phyloP scores from a whole-genome alignment of 116 monocot species.

The Papilionanthe hybrid region DNA sequence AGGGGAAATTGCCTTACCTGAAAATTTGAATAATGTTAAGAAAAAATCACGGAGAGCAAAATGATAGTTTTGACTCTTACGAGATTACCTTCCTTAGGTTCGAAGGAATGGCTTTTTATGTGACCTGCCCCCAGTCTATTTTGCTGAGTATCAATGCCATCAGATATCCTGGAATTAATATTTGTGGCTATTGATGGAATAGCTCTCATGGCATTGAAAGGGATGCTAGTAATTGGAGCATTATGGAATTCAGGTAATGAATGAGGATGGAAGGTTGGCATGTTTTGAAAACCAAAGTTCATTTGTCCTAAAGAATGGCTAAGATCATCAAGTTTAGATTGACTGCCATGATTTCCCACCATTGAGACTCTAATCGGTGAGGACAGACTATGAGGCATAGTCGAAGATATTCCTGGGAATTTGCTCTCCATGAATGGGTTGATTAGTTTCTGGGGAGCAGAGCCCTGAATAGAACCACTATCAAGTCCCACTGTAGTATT shows the following conservation, averaged over 20 bases:
- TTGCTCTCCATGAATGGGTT: constrained; percentile 41
- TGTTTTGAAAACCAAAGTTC: constrained; percentile 49
- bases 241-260: constrained; percentile 66
- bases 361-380: constrained; percentile 44
- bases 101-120: constrained; percentile 40
- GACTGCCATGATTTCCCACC: constrained; percentile 37
- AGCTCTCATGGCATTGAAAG: constrained; percentile 36
- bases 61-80: neutral
- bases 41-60: neutral
- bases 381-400: constrained; percentile 42
- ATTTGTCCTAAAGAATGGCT: constrained; percentile 46
- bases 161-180: constrained; percentile 32
- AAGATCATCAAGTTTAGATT: constrained; percentile 31
- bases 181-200: constrained; percentile 37
- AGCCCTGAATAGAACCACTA: constrained; percentile 38
- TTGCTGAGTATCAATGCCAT: constrained; percentile 39
- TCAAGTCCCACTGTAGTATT: constrained; percentile 31
- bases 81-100: constrained; percentile 45
- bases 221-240: constrained; percentile 32
- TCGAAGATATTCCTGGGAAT: constrained; percentile 49
- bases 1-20: constrained; percentile 53
- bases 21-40: constrained; percentile 32
- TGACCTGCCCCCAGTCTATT: constrained; percentile 37
- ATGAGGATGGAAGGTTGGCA: constrained; percentile 54
- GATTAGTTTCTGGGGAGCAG: constrained; percentile 34